Evolutionary conservation across 163 green algal species (phyloP), one percentile per base, ranked within the genome.

Genomic region (Chlamydomonas reinhardtii): DNA sequence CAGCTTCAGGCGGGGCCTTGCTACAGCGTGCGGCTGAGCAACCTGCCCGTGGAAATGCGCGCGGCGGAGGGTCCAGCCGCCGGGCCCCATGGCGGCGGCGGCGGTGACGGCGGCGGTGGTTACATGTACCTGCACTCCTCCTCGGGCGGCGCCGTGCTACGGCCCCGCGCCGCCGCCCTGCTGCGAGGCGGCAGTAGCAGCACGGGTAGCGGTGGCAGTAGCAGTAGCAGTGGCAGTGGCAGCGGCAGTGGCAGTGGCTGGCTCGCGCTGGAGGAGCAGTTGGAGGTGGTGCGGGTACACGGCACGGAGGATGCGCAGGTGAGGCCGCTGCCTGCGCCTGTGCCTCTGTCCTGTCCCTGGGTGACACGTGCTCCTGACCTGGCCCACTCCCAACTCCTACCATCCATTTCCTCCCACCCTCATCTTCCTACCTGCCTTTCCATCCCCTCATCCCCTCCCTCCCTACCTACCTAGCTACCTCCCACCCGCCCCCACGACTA

Each of bases 111-210:
- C 20, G 35, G 35, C 62, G 70, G 66, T 35, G 54, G 59, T 8
- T 83, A 73, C n/a, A 35, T 89, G 34, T 89, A 89, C 56, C 29
- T 82, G 4, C 83, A 89, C 83, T 89, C 83, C 19, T 61, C 71
- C 65, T 78, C 62, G 2, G 83, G 77, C 16, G 83, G 72, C 54
- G 20, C 82, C 16, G 35, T 87, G 27, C 71, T 73, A 15, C 72
- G 61, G 39, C 59, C 48, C 32, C 48, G 16, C 15, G 68, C 62
- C 17, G 35, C 80, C 16, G 54, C 48, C 19, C 48, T 56, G 48
- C 19, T 14, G 48, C 48, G 48, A 56, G 12, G 48, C 48, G 14
- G 48, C 48, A 56, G 9, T 56, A 56, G 76, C 65, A 12, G 39
- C 65, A 37, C 31, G 37, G n/a, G 35, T 65, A 34, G 59, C 39